Evolutionary conservation across 169 alveolate species (phyloP), one percentile per base, ranked within the genome.

Genomic region (Plasmodium knowlesi): DNA sequence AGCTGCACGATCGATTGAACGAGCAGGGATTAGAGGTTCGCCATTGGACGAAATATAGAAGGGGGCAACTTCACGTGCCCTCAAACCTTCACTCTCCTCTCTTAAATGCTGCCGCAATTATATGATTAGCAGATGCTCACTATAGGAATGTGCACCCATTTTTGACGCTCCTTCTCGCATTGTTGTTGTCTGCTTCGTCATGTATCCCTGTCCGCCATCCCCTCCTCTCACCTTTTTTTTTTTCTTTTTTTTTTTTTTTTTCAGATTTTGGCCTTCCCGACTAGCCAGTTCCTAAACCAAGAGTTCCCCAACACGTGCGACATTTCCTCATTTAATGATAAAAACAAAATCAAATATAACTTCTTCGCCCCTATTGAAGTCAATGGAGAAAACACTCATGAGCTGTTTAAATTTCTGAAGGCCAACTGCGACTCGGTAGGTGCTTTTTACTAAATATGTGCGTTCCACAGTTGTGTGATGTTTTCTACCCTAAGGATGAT

Each of bases 281-380:
- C 93, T 4, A 30, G 53, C 39, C 93, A 85, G 37, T 85, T 85
- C 41, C 61, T 85, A 50, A 74, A 32, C 30, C 93, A 85, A 28
- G 93, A 85, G 34, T 85, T 28, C 53, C 14, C 67, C 25, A 43
- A 73, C 50, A 14, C 80, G 19, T 67, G 84, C 8, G 93, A 85
- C 54, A 85, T 85, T 34, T 32, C 85, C 22, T 16, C 84, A 74
- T 85, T 85, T 41, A 85, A 85, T 41, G 85, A 85, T 22, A 50
- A 73, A 14, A 85, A 85, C 12, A 28, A 85, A 0, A 46, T 85
- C 22, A 85, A 85, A 74, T 85, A 85, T 32, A 32, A 32, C 57
- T 19, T 74, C 16, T 85, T 73, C 41, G 79, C 93, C 14, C 93
- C 93, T 16, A 34, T 85, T 85, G 93, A 85, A 73, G 85, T 85